Conservation (phyloP, 768 basidiomycete species). For the Chiua virens region DNA sequence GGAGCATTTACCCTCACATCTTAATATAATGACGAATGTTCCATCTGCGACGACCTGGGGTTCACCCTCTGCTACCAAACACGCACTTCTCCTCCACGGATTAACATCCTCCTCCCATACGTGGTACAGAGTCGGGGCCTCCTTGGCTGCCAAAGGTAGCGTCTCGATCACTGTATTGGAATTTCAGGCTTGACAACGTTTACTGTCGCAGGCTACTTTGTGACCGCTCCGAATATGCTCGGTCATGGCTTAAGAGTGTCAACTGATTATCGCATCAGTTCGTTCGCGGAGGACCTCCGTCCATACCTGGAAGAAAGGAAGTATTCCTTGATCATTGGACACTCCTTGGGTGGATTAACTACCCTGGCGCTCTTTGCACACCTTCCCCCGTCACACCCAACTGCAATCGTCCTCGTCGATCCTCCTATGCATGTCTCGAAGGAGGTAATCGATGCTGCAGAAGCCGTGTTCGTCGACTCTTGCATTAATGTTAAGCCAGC, state of each 20-base stretch:
- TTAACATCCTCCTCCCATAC: slow-evolving; percentile 15
- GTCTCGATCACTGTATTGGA: too few species aligned
- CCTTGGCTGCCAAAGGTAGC: too few species aligned
- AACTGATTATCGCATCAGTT: slow-evolving; percentile 8
- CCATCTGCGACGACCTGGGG: slow-evolving; percentile 23
- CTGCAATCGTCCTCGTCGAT: slow-evolving; percentile 18
- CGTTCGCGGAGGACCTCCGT: slow-evolving; percentile 16
- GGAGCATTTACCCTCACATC: too few species aligned
- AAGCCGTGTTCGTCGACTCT: background rate
- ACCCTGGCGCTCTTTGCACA: slow-evolving; percentile 8
- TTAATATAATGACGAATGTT: slow-evolving; percentile 12
- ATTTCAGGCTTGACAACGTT: too few species aligned
- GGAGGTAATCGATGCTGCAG: background rate
- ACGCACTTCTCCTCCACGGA: slow-evolving; percentile 26
- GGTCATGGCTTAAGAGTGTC: slow-evolving; percentile 16
- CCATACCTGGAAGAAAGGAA: slow-evolving; percentile 14
- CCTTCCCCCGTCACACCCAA: slow-evolving; percentile 8
- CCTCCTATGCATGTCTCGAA: slow-evolving; percentile 3
- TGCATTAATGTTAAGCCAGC: background rate
- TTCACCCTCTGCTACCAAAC: slow-evolving; percentile 16
- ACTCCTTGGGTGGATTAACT: slow-evolving; percentile 14
- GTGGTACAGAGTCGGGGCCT: slow-evolving; percentile 7
- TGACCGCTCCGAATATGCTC: slow-evolving; percentile 22
- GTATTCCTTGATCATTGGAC: slow-evolving; percentile 18
- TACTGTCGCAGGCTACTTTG: slow-evolving; percentile 22